phyloP scores from a whole-genome alignment of 768 basidiomycete species.

The Mycena polygramma region DNA sequence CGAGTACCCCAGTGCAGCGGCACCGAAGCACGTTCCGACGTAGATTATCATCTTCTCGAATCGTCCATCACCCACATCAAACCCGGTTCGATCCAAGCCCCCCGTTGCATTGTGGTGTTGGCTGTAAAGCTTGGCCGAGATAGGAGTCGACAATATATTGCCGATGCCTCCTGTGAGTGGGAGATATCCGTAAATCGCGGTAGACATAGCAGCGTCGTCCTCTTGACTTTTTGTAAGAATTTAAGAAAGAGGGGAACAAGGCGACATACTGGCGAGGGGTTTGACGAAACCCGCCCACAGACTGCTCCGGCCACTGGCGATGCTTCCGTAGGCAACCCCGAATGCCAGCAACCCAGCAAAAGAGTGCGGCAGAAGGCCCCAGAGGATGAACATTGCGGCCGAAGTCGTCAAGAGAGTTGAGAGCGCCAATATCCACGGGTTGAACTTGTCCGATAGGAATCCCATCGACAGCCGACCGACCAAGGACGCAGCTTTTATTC shows the following conservation, averaged over 20 bases:
- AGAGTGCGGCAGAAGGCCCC: constrained; percentile 45
- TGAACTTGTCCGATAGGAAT: constrained; percentile 43
- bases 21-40: constrained; percentile 46
- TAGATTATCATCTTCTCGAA: constrained; percentile 47
- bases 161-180: constrained; percentile 45
- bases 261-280: constrained; percentile 35
- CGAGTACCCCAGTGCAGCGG: constrained; percentile 43
- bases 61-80: constrained; percentile 44
- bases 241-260: background rate
- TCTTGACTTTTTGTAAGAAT: constrained; percentile 26
- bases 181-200: constrained; percentile 43
- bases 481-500: constrained; percentile 34
- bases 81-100: constrained; percentile 34
- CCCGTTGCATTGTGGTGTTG: background rate
- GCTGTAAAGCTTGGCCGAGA: constrained; percentile 29
- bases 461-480: constrained; percentile 44
- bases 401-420: constrained; percentile 38
- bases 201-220: constrained; percentile 43
- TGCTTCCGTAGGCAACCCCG: constrained; percentile 42
- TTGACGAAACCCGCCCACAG: constrained; percentile 44
- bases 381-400: constrained; percentile 45
- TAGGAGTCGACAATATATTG: constrained; percentile 48
- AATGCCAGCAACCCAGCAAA: constrained; percentile 44
- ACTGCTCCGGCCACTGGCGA: constrained; percentile 46
- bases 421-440: constrained; percentile 40